A percentile compares a stretch with the other conserved stretches of the same genome.
phyloP scores from a whole-genome alignment of 2,329 filamentous ascomycete genomes.

The Calcarisporium arbuscula region DNA sequence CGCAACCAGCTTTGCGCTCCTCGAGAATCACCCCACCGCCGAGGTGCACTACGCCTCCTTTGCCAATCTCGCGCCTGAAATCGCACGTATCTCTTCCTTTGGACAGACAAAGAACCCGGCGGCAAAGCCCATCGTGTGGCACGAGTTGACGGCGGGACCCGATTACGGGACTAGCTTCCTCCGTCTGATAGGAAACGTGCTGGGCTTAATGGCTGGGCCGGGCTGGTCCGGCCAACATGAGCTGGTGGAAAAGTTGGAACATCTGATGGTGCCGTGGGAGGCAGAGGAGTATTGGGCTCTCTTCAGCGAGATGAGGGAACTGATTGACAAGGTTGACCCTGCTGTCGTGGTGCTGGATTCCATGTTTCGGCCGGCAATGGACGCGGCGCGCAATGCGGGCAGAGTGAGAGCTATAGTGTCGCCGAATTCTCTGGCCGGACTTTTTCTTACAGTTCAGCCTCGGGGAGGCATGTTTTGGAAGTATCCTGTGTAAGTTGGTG shows the following conservation, averaged over 20 bases:
- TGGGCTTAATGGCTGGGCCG: conserved; percentile 14
- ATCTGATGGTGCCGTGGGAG: conserved; percentile 21
- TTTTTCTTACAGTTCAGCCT: conserved; percentile 31
- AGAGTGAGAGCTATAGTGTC: conserved; percentile 30
- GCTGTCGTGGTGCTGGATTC: conserved; percentile 26
- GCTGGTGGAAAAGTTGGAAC: conserved; percentile 11
- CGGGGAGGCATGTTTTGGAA: conserved; percentile 25
- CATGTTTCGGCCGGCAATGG: conserved; percentile 19
- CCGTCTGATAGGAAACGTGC: conserved; percentile 8
- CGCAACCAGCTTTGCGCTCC: conserved; percentile 25
- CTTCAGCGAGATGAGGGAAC: conserved; percentile 15
- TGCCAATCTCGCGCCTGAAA: conserved; percentile 6
- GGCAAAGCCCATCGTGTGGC: conserved; percentile 9
- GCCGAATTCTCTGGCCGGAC: conserved; percentile 37
- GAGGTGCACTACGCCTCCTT: conserved; percentile 30
- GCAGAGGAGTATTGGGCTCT: conserved; percentile 22
- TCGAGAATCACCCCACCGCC: conserved; percentile 24
- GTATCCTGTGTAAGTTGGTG: conserved; percentile 6
- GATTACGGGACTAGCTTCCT: no score
- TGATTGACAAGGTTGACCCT: conserved; percentile 25
- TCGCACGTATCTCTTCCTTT: conserved; percentile 13
- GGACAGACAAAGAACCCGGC: conserved; percentile 9
- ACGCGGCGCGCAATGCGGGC: conserved; percentile 15
- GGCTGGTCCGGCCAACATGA: conserved; percentile 12
- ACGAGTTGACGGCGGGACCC: conserved; percentile 5